phyloP scores from a whole-genome alignment of 2,329 filamentous ascomycete genomes.

The Alternaria solani region DNA sequence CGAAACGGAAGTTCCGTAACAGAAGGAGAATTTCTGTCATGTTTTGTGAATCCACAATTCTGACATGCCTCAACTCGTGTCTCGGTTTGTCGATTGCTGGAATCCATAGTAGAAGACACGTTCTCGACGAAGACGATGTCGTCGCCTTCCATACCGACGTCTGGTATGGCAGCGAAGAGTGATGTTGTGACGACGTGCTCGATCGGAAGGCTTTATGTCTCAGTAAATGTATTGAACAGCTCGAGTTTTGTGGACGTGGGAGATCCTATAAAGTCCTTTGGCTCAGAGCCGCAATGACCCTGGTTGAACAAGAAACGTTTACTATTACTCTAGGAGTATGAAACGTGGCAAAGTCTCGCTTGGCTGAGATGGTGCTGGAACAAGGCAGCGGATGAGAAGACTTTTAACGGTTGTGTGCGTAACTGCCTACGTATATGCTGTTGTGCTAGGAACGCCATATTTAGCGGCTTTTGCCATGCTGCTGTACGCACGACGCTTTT shows the following conservation, averaged over 20 bases:
- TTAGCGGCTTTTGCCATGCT: not conserved
- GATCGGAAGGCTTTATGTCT: rapidly evolving
- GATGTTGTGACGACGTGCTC: not conserved
- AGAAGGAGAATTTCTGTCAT: too few species aligned
- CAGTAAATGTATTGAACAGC: not conserved
- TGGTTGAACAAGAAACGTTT: not conserved
- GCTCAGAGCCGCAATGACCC: not conserved
- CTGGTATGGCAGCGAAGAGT: not conserved
- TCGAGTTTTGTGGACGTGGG: not conserved
- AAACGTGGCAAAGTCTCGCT: not conserved
- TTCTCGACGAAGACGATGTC: constrained; percentile 24
- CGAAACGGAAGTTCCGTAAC: not conserved
- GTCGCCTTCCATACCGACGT: constrained; percentile 11
- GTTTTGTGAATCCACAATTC: not conserved
- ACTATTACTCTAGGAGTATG: not conserved
- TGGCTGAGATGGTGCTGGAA: not conserved
- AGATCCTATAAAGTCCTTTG: not conserved
- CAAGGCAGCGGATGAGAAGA: not conserved
- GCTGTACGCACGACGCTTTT: not conserved
- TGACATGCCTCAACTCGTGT: not conserved
- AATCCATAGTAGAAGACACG: constrained; percentile 5
- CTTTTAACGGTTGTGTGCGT: not conserved
- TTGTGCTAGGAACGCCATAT: not conserved
- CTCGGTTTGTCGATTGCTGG: not conserved
- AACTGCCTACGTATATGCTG: not conserved